Evolutionary conservation across 495 filamentous ascomycete species (phyloP).

Genomic region (Entonaema liquescens): DNA sequence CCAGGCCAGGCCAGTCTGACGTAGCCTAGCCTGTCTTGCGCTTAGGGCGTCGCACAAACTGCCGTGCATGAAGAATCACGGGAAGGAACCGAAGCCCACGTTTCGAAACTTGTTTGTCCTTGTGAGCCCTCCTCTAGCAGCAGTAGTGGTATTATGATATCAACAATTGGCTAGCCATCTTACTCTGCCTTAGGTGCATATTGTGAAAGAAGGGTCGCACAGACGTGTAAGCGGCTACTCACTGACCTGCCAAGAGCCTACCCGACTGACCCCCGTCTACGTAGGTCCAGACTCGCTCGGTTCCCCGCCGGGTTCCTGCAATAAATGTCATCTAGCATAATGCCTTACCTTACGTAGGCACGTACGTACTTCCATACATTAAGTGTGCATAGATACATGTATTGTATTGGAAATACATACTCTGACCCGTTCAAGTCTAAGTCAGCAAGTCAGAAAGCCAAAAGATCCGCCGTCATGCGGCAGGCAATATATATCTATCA

Average conservation of each 20-base stretch:
- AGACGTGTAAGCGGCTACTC: background rate
- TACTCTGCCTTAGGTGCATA: no score
- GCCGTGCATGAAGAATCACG: constrained; percentile 29
- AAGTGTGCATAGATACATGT: background rate
- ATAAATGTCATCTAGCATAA: background rate
- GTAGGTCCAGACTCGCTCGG: background rate
- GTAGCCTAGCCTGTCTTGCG: background rate
- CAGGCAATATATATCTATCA: background rate
- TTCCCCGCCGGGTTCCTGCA: background rate
- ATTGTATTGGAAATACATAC: background rate
- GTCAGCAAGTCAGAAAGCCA: no score
- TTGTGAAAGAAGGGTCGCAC: background rate
- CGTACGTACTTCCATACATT: background rate
- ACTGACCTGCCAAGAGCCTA: background rate
- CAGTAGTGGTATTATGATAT: background rate
- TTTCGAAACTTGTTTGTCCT: background rate
- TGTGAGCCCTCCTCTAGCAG: no score
- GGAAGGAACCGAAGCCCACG: constrained; percentile 35
- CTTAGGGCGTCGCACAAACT: background rate
- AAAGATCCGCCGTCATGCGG: no score
- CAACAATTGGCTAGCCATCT: background rate
- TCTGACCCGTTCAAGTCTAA: no score
- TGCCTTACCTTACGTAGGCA: background rate
- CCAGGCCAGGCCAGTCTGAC: background rate
- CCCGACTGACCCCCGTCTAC: background rate